These are phyloP conservation scores for Mucor mucedo DNA, from an alignment of 371 early-diverging fungal genomes.

Conservation along the genomic window DNA sequence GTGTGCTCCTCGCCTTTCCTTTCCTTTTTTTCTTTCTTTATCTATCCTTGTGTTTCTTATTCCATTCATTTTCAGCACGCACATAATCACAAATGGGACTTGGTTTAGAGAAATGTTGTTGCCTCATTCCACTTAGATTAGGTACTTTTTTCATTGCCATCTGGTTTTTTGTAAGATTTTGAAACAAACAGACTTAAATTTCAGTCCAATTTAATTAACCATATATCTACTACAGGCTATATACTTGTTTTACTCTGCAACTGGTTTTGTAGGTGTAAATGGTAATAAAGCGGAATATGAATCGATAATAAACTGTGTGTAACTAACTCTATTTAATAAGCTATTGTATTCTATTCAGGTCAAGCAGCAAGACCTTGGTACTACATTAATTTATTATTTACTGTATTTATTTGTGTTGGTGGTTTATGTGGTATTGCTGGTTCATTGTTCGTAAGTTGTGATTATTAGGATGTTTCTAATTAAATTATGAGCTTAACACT, in stretches of 20 bases:
- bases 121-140: constrained; percentile 50
- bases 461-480: no score
- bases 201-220: neutral
- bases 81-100: constrained; percentile 35
- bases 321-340: constrained; percentile 5
- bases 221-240: constrained; percentile 12
- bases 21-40: neutral
- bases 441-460: constrained; percentile 23
- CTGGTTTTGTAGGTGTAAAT: constrained; percentile 37
- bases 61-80: neutral
- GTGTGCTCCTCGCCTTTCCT: neutral
- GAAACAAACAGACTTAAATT: no score
- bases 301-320: neutral
- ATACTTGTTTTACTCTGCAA: constrained; percentile 30
- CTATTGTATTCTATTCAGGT: constrained; percentile 32
- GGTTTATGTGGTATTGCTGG: constrained; percentile 35
- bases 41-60: neutral
- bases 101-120: constrained; percentile 55
- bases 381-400: constrained; percentile 29
- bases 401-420: constrained; percentile 29
- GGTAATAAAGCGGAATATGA: constrained; percentile 13
- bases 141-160: constrained; percentile 53
- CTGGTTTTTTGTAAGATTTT: constrained; percentile 49
- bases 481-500: neutral
- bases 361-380: constrained; percentile 31